Evolutionary conservation across 225 moss, liverwort and hornwort species (phyloP), one percentile per base, ranked within the genome.

Genomic region (Climacium dendroides): DNA sequence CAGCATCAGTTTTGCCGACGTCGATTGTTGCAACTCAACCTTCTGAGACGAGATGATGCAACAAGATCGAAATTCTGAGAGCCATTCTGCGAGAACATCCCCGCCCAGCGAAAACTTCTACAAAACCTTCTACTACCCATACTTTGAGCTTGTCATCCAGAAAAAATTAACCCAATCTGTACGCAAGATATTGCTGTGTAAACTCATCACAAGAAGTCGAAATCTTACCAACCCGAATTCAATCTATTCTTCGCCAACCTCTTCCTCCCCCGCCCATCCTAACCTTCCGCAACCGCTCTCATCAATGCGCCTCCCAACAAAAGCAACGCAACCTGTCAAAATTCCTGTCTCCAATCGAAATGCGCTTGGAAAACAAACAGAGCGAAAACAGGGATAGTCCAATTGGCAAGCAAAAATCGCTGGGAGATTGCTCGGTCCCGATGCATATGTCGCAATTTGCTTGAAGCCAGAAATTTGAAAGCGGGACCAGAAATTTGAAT

Each of bases 401-500:
- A 41, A 29, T n/a, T 70, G 53, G 41, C 78, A 72, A 15, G 57
- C 11, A 30, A 67, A 65, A 57, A 4, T 64, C 4, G 43, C n/a
- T 19, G 29, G 8, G 19, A 45, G 54, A 5, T 20, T 22, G 63
- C 28, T 39, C 58, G 48, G 29, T 58, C 71, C 16, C 48, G 22
- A 39, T 64, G 29, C 34, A 18, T 19, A 13, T 17, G 59, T 22
- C 48, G 48, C 58, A 73, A 32, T 55, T 28, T n/a, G n/a, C 47
- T 70, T 2, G 25, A 32, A 53, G 25, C 47, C 37, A 35, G 48
- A 47, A 85, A 85, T 87, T 91, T 87, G 87, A 91, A 91, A 43
- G 57, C 13, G 32, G 62, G n/a, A 59, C 47, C 64, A n/a, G 41
- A 60, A 82, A 81, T 91, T 91, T 89, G 89, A 91, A 78, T 82